phyloP scores from a whole-genome alignment of 805 yeast genomes.

The Metschnikowia colocasiae region DNA sequence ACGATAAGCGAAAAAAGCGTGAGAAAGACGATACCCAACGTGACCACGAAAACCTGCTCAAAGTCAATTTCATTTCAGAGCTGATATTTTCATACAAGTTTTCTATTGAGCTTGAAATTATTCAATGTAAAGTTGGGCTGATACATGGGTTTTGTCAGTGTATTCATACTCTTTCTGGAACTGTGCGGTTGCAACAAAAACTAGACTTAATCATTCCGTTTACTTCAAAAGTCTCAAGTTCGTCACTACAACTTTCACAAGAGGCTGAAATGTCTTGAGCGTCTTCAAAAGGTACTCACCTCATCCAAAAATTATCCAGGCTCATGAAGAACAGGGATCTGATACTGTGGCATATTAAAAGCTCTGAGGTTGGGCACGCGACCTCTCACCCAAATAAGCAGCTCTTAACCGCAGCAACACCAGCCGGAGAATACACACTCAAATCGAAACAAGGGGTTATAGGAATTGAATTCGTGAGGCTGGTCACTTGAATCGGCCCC shows the following conservation, averaged over 20 bases:
- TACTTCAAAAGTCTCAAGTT: too few species aligned
- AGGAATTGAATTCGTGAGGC: too few species aligned
- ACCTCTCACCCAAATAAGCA: background rate
- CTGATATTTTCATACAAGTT: background rate
- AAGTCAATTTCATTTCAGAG: background rate
- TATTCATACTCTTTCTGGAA: background rate
- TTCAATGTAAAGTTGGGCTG: background rate
- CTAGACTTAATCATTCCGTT: too few species aligned
- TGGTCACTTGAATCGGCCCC: background rate
- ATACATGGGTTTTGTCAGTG: background rate
- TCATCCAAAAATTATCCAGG: too few species aligned
- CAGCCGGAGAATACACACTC: background rate
- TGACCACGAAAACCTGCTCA: background rate
- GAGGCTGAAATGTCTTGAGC: too few species aligned
- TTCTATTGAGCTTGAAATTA: background rate
- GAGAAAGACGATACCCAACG: background rate
- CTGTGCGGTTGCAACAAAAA: background rate
- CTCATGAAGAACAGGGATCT: background rate
- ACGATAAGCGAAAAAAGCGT: constrained; percentile 5
- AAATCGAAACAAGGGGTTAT: background rate
- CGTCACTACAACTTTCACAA: background rate
- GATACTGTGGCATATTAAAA: background rate
- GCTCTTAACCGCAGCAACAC: background rate
- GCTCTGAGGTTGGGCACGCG: background rate
- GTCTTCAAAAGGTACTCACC: too few species aligned